Conservation (phyloP, 2,329 filamentous ascomycete genomes). For the Incumbomyces lentus region DNA sequence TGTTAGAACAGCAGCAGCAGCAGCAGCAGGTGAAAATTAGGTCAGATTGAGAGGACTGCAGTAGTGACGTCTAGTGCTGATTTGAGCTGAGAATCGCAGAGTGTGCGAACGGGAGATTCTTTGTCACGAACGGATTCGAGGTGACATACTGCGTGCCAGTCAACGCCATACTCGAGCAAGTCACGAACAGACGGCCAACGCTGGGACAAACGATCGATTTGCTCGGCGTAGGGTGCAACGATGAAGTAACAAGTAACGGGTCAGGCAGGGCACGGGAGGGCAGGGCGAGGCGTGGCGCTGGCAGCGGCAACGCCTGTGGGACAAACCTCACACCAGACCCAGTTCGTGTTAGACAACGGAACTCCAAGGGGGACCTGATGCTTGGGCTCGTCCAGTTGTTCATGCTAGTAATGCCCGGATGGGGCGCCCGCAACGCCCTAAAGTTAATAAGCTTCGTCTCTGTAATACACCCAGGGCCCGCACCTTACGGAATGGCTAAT, state of each 20-base stretch:
- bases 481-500: too few relatives aligned
- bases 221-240: background rate
- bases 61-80: conserved; percentile 5
- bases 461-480: too few relatives aligned
- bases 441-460: conserved; percentile 1
- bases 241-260: background rate
- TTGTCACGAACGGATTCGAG: background rate
- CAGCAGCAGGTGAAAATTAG: background rate
- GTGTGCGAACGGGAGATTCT: background rate
- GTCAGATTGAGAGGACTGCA: background rate
- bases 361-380: background rate
- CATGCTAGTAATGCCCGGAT: background rate
- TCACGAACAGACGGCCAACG: background rate
- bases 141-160: conserved; percentile 2
- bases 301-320: background rate
- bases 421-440: background rate
- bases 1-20: background rate
- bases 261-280: conserved; percentile 1
- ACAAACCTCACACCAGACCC: background rate
- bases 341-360: background rate
- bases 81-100: background rate
- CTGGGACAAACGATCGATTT: background rate
- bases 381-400: too few relatives aligned
- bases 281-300: background rate
- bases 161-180: background rate